Evolutionary conservation across 106 monocot species (phyloP).

Genomic region (Agapanthus africanus): DNA sequence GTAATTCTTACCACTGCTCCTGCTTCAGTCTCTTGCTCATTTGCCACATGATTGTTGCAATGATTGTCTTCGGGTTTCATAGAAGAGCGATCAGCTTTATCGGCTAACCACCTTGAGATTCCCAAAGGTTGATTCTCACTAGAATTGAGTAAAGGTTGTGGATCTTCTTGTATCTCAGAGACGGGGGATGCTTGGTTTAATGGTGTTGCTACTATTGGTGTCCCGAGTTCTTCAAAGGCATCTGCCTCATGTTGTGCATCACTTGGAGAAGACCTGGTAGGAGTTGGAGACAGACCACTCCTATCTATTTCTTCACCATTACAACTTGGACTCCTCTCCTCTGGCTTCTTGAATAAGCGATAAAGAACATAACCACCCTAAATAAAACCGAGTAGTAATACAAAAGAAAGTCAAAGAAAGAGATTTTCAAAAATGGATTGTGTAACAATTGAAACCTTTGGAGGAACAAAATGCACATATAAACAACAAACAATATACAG

Average conservation of each 20-base stretch:
- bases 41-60: constrained; percentile 3
- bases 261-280: constrained; percentile 36
- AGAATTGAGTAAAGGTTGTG: constrained; percentile 2
- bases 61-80: constrained; percentile 13
- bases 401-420: neutral
- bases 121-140: constrained; percentile 12
- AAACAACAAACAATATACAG: neutral
- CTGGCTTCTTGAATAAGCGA: constrained; percentile 54
- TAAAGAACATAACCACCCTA: constrained; percentile 77
- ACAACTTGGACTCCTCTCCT: constrained; percentile 27
- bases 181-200: constrained; percentile 22
- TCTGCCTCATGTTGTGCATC: constrained; percentile 23
- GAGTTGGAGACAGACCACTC: constrained; percentile 33
- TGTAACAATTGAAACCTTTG: neutral
- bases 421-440: neutral
- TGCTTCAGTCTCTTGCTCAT: constrained; percentile 6
- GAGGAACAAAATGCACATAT: neutral
- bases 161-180: constrained; percentile 19
- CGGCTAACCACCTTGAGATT: constrained; percentile 16
- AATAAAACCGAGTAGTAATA: neutral
- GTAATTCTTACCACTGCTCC: constrained; percentile 18
- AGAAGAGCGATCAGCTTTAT: constrained; percentile 16
- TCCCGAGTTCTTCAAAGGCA: constrained; percentile 15
- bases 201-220: neutral
- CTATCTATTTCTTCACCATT: constrained; percentile 43